These are phyloP conservation scores for Candida takata DNA, from an alignment of 805 yeast genomes.

Conservation along the genomic window DNA sequence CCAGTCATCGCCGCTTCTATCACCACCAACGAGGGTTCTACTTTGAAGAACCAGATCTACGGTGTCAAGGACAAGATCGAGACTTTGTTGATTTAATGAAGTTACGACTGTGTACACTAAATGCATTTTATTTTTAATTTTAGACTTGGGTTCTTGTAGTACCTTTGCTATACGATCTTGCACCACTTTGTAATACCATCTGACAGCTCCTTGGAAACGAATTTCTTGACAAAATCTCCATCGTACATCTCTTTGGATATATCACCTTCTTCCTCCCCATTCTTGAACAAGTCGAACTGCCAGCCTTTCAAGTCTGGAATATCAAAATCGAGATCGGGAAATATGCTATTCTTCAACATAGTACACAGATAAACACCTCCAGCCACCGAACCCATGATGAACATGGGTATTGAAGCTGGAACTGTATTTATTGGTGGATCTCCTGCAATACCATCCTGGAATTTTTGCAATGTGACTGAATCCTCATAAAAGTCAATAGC, in stretches of 20 bases:
- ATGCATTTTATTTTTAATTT: constrained; percentile 2
- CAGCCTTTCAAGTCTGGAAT: no score
- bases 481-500: background rate
- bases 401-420: constrained; percentile 14
- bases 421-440: background rate
- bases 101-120: constrained; percentile 6
- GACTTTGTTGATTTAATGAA: constrained; percentile 76
- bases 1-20: constrained; percentile 98
- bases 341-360: no score
- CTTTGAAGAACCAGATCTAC: constrained; percentile 94
- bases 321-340: no score
- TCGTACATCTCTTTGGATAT: no score
- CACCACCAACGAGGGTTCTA: constrained; percentile 96
- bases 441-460: no score
- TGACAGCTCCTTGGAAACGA: no score
- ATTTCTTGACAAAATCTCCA: no score
- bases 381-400: constrained; percentile 19
- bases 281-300: no score
- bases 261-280: no score
- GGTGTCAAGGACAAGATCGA: constrained; percentile 98
- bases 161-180: no score
- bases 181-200: no score
- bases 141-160: background rate
- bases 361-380: constrained; percentile 22
- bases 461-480: no score